Conservation (phyloP, 1,139 yeast species). For the Diutina ranongensis region DNA sequence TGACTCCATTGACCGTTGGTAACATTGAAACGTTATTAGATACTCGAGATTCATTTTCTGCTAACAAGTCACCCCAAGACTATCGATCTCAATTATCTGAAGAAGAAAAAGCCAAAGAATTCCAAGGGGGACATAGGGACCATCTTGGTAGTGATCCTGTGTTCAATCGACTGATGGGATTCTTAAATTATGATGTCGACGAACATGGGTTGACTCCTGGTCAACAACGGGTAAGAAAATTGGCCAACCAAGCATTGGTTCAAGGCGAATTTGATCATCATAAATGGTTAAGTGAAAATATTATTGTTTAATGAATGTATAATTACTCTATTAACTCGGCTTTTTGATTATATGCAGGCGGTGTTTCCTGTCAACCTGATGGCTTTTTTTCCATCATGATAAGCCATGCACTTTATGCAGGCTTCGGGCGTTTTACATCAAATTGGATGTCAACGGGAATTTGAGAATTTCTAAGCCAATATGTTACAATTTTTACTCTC, state of each 20-base stretch:
- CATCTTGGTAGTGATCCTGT: not conserved
- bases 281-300: too few relatives aligned
- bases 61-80: not conserved
- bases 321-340: too few relatives aligned
- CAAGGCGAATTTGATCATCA: not conserved
- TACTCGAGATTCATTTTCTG: not conserved
- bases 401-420: too few relatives aligned
- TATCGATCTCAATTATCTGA: not conserved
- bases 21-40: slow-evolving; percentile 4
- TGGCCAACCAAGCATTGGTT: slow-evolving; percentile 2
- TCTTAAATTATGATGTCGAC: not conserved
- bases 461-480: too few relatives aligned
- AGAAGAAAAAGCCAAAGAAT: slow-evolving; percentile 3
- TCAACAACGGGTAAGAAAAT: not conserved
- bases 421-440: too few relatives aligned
- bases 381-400: too few relatives aligned
- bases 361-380: too few relatives aligned
- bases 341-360: too few relatives aligned
- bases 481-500: slow-evolving; percentile 7
- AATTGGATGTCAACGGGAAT: too few relatives aligned
- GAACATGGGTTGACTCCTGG: slow-evolving; percentile 2
- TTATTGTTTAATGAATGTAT: too few relatives aligned
- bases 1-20: slow-evolving; percentile 15
- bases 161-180: slow-evolving; percentile 4
- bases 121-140: not conserved